Conservation (phyloP, 192 early-diverging fungal species). For the Anaeromyces robustus region DNA sequence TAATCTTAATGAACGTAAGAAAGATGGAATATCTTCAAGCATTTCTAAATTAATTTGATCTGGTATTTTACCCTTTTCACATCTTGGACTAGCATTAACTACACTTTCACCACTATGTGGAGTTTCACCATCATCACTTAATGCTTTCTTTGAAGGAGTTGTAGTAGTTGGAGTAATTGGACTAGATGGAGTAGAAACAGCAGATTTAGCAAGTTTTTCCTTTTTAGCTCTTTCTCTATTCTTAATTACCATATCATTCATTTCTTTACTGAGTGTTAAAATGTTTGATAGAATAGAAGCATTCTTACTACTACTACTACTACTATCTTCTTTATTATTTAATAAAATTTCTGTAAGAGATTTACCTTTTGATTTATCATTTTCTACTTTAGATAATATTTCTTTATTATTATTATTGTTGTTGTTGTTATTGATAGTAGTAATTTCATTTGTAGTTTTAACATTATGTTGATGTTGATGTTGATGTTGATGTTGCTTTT, state of each 20-base stretch:
- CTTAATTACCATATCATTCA: neutral
- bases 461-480: no score
- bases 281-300: neutral
- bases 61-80: neutral
- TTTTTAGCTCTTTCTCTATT: neutral
- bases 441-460: no score
- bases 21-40: slow-evolving; percentile 63
- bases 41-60: neutral
- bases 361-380: neutral
- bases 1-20: slow-evolving; percentile 77
- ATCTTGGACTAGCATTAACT: neutral
- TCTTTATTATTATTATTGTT: no score
- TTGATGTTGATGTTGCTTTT: no score
- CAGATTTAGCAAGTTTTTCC: neutral
- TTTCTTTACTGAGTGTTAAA: neutral
- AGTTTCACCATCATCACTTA: neutral
- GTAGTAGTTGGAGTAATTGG: neutral
- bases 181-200: neutral
- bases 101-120: neutral
- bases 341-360: neutral
- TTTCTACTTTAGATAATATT: no score
- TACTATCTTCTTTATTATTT: neutral
- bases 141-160: neutral
- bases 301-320: neutral
- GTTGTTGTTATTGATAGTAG: no score